A percentile compares a stretch with the other conserved stretches of the same genome.
Evolutionary conservation across 768 basidiomycete species (phyloP).

Genomic region (Mycena venus): DNA sequence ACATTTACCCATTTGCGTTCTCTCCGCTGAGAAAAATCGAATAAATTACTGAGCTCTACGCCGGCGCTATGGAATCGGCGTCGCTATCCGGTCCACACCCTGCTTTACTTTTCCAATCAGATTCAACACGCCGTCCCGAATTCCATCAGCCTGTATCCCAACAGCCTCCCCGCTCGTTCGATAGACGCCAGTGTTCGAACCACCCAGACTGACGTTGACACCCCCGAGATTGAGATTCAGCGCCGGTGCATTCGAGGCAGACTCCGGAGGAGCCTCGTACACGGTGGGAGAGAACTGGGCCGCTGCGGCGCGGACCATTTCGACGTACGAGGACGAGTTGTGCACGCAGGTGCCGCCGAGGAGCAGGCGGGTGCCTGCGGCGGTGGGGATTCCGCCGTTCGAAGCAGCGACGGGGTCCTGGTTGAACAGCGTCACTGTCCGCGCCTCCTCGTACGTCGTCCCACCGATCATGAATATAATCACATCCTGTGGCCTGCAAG

Average conservation of each 20-base stretch:
- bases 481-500: conserved; percentile 88
- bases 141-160: conserved; percentile 86
- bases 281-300: conserved; percentile 72
- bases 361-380: conserved; percentile 80
- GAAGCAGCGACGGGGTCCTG: conserved; percentile 74
- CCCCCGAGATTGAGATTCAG: conserved; percentile 93
- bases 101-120: conserved; percentile 92
- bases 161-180: conserved; percentile 81
- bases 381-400: conserved; percentile 60
- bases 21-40: conserved; percentile 18
- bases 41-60: conserved; percentile 22
- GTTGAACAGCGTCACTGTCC: conserved; percentile 87
- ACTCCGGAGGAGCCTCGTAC: conserved; percentile 83
- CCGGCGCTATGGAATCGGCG: conserved; percentile 54
- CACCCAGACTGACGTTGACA: conserved; percentile 95
- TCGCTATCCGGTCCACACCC: conserved; percentile 77
- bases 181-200: conserved; percentile 88
- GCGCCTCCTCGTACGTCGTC: conserved; percentile 95
- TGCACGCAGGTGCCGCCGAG: conserved; percentile 96
- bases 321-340: conserved; percentile 90
- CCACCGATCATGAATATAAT: conserved; percentile 98
- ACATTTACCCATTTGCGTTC: conserved; percentile 18
- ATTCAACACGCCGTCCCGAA: conserved; percentile 89
- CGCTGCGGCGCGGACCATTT: conserved; percentile 87
- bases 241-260: conserved; percentile 79